Conservation (phyloP, 2,329 filamentous ascomycete species). For the Curvularia verruculosa region DNA sequence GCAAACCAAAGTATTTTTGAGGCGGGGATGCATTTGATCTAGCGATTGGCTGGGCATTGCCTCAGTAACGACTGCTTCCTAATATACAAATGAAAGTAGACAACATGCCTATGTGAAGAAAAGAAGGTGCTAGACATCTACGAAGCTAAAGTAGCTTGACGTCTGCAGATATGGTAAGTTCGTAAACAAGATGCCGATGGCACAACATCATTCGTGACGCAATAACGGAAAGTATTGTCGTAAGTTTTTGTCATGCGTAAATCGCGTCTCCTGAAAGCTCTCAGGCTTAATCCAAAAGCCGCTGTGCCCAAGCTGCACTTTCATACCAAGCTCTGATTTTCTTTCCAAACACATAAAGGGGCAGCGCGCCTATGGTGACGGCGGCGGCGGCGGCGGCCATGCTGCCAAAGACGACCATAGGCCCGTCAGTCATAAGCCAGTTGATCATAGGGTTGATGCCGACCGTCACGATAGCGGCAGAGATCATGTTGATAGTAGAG, state of each 20-base stretch:
- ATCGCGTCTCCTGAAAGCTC: background rate
- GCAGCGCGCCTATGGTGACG: slow-evolving; percentile 7
- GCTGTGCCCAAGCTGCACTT: slow-evolving; percentile 13
- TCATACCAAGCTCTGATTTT: slow-evolving; percentile 22
- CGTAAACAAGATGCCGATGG: background rate
- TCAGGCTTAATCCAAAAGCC: slow-evolving; percentile 11
- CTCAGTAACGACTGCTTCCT: background rate
- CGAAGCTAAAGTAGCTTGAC: background rate
- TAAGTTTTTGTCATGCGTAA: background rate
- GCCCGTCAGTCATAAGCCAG: slow-evolving; percentile 6
- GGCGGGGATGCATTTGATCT: background rate
- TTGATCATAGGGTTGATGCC: slow-evolving; percentile 13
- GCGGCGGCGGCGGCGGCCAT: slow-evolving; percentile 10
- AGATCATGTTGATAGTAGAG: slow-evolving; percentile 14
- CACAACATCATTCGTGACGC: background rate
- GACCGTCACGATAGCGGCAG: slow-evolving; percentile 7
- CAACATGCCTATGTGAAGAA: background rate
- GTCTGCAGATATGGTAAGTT: background rate
- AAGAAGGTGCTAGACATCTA: background rate
- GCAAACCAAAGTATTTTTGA: background rate
- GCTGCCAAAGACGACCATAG: background rate
- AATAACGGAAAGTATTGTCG: background rate
- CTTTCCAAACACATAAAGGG: slow-evolving; percentile 21
- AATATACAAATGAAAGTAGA: background rate
- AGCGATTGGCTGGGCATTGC: background rate